Percentiles rank a stretch among this genome's conserved stretches.
Evolutionary conservation across 83 land plant genomes (phyloP).

Genomic region (Picea mariana): DNA sequence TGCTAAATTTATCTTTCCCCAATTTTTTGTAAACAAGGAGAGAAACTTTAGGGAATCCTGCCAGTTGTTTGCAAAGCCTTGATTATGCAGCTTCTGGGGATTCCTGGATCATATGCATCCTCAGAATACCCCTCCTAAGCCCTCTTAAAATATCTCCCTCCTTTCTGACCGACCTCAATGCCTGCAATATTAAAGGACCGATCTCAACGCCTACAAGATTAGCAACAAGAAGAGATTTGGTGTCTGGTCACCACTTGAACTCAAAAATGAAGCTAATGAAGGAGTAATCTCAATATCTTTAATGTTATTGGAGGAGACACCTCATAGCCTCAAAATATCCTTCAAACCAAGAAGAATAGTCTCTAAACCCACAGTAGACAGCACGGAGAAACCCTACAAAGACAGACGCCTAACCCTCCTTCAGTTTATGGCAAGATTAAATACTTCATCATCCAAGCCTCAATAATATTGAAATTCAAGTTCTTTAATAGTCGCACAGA

Average conservation of each 20-base stretch:
- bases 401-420: slow-evolving; percentile 5
- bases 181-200: too few relatives aligned
- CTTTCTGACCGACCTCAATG: slow-evolving; percentile 27
- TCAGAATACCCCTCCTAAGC: too few relatives aligned
- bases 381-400: not conserved
- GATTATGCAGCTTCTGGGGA: too few relatives aligned
- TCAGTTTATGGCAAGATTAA: slow-evolving; percentile 27
- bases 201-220: slow-evolving; percentile 40
- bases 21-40: too few relatives aligned
- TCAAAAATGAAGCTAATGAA: slow-evolving; percentile 34
- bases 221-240: slow-evolving; percentile 34
- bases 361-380: slow-evolving; percentile 46
- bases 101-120: too few relatives aligned
- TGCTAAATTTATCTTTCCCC: too few relatives aligned
- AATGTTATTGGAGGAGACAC: slow-evolving; percentile 38
- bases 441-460: slow-evolving; percentile 47
- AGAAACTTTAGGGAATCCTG: too few relatives aligned
- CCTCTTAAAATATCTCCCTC: too few relatives aligned
- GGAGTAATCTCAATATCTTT: slow-evolving; percentile 38
- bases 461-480: slow-evolving; percentile 18
- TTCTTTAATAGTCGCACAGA: too few relatives aligned
- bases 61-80: too few relatives aligned
- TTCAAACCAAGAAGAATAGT: slow-evolving; percentile 30
- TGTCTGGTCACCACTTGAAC: slow-evolving; percentile 46
- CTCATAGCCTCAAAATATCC: slow-evolving; percentile 39